Conservation (phyloP, 2,329 filamentous ascomycete species). For the Mycocentrospora acerina region DNA sequence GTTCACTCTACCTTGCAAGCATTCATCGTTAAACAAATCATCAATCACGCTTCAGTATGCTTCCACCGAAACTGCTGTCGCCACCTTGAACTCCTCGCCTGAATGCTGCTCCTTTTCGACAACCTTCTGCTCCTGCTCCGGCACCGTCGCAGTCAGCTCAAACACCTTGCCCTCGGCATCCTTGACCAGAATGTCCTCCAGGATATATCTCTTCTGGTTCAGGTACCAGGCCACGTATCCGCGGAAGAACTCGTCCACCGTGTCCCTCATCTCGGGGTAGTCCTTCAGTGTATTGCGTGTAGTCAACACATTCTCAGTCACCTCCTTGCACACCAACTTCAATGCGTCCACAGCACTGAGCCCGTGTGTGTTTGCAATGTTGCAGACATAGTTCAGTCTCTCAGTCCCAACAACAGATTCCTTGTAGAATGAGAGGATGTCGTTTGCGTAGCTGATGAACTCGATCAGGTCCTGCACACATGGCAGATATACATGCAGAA, state of each 20-base stretch:
- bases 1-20: too few relatives aligned
- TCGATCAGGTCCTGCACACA: constrained; percentile 16
- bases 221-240: constrained; percentile 15
- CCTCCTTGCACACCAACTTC: constrained; percentile 7
- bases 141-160: too few relatives aligned
- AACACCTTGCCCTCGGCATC: constrained; percentile 9
- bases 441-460: constrained; percentile 16
- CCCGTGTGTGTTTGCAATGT: constrained; percentile 12
- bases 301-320: too few relatives aligned
- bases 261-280: constrained; percentile 11
- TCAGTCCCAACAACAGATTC: constrained; percentile 11
- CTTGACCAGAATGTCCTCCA: constrained; percentile 11
- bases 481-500: constrained; percentile 13
- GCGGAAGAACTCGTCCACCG: constrained; percentile 14
- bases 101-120: too few relatives aligned
- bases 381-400: constrained; percentile 15
- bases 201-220: constrained; percentile 13
- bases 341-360: constrained; percentile 9
- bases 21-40: too few relatives aligned
- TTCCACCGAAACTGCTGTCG: too few relatives aligned
- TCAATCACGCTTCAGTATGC: too few relatives aligned
- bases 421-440: constrained; percentile 17
- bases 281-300: too few relatives aligned
- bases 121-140: too few relatives aligned
- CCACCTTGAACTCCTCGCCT: too few relatives aligned